Evolutionary conservation across 2,329 filamentous ascomycete genomes (phyloP).

Genomic region (Stemphylium lycopersici): DNA sequence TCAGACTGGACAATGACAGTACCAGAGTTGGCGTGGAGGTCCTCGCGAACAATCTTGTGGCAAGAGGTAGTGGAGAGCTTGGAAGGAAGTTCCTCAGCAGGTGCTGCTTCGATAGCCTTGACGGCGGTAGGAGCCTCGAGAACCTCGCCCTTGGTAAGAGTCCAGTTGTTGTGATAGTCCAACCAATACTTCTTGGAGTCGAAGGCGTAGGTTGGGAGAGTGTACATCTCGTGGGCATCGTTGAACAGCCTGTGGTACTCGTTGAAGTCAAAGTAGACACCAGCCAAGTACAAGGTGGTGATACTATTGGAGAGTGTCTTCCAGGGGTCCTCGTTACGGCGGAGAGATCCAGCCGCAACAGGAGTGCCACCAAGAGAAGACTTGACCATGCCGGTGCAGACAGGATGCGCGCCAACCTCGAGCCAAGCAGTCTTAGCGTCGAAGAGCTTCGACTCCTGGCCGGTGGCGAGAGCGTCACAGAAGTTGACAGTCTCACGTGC

Average conservation of each 20-base stretch:
- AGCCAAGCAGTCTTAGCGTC: slow-evolving; percentile 73
- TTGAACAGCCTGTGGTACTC: slow-evolving; percentile 71
- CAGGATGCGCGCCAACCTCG: slow-evolving; percentile 76
- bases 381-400: slow-evolving; percentile 72
- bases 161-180: slow-evolving; percentile 74
- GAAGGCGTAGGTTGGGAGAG: slow-evolving; percentile 71
- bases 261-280: slow-evolving; percentile 71
- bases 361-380: slow-evolving; percentile 63
- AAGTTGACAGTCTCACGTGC: slow-evolving; percentile 74
- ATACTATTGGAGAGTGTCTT: slow-evolving; percentile 66
- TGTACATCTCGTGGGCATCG: slow-evolving; percentile 62
- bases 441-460: slow-evolving; percentile 64
- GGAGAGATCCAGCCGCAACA: slow-evolving; percentile 65
- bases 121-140: slow-evolving; percentile 48
- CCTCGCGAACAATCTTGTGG: slow-evolving; percentile 67
- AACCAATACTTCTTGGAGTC: slow-evolving; percentile 77
- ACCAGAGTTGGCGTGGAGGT: slow-evolving; percentile 65
- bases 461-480: slow-evolving; percentile 64
- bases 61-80: slow-evolving; percentile 70
- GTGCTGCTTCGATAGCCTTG: slow-evolving; percentile 49
- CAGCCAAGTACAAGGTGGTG: slow-evolving; percentile 65
- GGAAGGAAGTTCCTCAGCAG: slow-evolving; percentile 51
- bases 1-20: slow-evolving; percentile 70
- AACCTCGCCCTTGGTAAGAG: slow-evolving; percentile 69
- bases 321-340: slow-evolving; percentile 67